A percentile compares a stretch with the other conserved stretches of the same genome.
phyloP scores from a whole-genome alignment of 257 asterid genomes.

The Nicotiana knightiana region DNA sequence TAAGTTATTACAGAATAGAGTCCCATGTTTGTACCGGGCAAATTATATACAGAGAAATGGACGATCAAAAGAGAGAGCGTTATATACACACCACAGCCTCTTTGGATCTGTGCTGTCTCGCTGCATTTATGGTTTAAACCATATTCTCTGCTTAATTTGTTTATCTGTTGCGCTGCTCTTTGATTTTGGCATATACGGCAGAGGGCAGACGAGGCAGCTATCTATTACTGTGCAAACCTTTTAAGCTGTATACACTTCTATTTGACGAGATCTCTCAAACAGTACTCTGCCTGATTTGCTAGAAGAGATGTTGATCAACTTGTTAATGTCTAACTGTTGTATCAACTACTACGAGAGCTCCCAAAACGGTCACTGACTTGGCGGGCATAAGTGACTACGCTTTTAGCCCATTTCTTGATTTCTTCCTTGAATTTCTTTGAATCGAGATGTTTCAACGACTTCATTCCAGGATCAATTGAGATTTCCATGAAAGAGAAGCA shows the following conservation, averaged over 20 bases:
- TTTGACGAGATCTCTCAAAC: not conserved
- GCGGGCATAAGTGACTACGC: slow-evolving; percentile 59
- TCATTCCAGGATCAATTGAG: slow-evolving; percentile 54
- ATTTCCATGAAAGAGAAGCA: slow-evolving; percentile 57
- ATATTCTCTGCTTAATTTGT: not conserved
- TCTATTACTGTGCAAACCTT: not conserved
- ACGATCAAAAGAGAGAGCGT: not conserved
- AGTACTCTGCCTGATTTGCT: not conserved
- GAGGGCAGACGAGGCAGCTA: not conserved
- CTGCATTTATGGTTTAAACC: too few species aligned
- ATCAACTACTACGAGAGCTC: slow-evolving; percentile 29
- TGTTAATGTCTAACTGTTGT: not conserved
- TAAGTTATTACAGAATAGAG: not conserved
- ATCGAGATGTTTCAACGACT: slow-evolving; percentile 66
- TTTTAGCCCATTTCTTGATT: slow-evolving; percentile 85
- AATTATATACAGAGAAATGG: not conserved
- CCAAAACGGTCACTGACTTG: slow-evolving; percentile 56
- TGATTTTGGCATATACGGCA: not conserved
- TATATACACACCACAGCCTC: not conserved
- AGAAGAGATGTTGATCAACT: not conserved
- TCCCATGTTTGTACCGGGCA: not conserved
- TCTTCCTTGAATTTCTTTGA: slow-evolving; percentile 62
- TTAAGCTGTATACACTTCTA: not conserved
- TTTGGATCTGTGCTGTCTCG: not conserved
- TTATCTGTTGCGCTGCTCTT: not conserved